These are phyloP conservation scores for Paracoccidioides brasiliensis DNA, from an alignment of 2,329 filamentous ascomycete genomes.

Conservation along the genomic window DNA sequence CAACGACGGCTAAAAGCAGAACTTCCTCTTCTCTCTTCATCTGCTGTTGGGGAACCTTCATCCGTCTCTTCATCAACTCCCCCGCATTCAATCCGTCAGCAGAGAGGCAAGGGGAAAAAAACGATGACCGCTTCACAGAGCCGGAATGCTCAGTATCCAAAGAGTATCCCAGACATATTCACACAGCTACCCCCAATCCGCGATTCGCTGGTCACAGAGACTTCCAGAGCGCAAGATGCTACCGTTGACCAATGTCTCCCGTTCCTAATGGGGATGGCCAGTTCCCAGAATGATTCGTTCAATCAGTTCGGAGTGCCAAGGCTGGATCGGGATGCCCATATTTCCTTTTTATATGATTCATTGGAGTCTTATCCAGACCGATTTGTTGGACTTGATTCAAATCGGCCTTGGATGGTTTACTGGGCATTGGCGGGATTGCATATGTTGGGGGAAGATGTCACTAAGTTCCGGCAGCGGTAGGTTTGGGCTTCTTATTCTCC, in stretches of 20 bases:
- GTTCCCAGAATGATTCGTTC: constrained; percentile 38
- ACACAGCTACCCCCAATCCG: constrained; percentile 44
- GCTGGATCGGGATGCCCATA: constrained; percentile 51
- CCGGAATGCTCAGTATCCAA: constrained; percentile 3
- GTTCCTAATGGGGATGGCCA: constrained; percentile 43
- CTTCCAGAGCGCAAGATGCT: constrained; percentile 53
- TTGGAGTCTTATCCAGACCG: constrained; percentile 50
- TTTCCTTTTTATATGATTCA: constrained; percentile 35
- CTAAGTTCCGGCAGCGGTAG: constrained; percentile 50
- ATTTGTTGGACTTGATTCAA: constrained; percentile 69
- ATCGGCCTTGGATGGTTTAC: constrained; percentile 86
- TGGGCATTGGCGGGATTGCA: constrained; percentile 71
- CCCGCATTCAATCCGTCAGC: background rate
- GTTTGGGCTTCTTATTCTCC: background rate
- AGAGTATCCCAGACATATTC: constrained; percentile 28
- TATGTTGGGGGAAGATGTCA: constrained; percentile 62
- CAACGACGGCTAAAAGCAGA: background rate
- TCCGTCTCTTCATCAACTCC: background rate
- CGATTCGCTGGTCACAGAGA: constrained; percentile 54
- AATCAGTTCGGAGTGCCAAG: constrained; percentile 63
- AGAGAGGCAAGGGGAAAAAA: background rate
- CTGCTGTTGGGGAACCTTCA: constrained; percentile 4
- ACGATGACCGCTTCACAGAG: constrained; percentile 16
- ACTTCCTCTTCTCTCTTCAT: constrained; percentile 1
- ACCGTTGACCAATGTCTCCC: constrained; percentile 58